Conservation (phyloP, 805 yeast genomes). For the Metschnikowia bowlesiae region DNA sequence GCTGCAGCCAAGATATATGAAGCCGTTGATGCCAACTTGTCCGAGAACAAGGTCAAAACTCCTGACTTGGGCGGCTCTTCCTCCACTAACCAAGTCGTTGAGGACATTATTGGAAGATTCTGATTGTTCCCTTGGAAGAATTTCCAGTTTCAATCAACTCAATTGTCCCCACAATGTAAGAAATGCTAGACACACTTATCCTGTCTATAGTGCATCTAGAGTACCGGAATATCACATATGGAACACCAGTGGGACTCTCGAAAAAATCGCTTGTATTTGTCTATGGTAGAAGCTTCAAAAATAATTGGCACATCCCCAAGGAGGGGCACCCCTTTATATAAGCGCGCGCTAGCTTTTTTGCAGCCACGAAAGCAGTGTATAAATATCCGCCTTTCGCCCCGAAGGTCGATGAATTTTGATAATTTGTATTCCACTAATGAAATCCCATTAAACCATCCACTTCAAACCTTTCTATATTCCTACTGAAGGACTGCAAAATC, state of each 20-base stretch:
- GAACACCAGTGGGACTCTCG: too few species aligned
- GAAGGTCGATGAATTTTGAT: background rate
- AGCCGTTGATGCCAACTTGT: constrained; percentile 91
- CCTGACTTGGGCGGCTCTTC: constrained; percentile 95
- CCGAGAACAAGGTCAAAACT: constrained; percentile 73
- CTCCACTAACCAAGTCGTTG: constrained; percentile 80
- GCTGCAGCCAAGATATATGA: constrained; percentile 89
- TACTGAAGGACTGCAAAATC: too few species aligned
- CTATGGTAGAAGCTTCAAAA: background rate
- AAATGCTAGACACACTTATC: too few species aligned
- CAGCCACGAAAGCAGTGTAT: constrained; percentile 1
- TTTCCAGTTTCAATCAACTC: too few species aligned
- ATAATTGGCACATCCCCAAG: background rate
- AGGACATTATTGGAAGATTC: constrained; percentile 64
- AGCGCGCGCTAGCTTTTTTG: constrained; percentile 1
- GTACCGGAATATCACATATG: too few species aligned
- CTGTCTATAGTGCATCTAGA: too few species aligned
- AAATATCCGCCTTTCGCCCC: background rate
- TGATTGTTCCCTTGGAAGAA: constrained; percentile 9
- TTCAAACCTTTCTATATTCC: background rate
- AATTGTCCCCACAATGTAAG: too few species aligned
- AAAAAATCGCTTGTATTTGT: background rate
- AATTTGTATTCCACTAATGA: too few species aligned
- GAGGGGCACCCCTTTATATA: constrained; percentile 1
- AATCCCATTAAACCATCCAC: too few species aligned